Percentiles rank a stretch among this genome's conserved stretches.
Evolutionary conservation across 257 asterid genomes (phyloP).

Genomic region (Lantana camara): DNA sequence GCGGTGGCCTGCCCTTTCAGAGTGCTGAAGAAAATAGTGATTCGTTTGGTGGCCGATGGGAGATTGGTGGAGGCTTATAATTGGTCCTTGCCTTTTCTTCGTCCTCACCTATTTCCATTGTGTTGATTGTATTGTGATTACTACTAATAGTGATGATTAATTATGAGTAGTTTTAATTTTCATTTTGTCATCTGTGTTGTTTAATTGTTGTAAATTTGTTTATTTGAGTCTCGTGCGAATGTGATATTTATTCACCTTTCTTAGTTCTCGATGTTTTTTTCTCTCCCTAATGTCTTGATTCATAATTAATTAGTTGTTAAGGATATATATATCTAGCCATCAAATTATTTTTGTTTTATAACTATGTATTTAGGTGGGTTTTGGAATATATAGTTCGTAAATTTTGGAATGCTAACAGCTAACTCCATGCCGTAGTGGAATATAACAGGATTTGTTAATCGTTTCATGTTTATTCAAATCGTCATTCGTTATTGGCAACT

Average conservation of each 20-base stretch:
- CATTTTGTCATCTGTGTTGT: not conserved
- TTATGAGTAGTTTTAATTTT: not conserved
- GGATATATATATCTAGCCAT: no score
- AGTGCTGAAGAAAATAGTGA: constrained; percentile 48
- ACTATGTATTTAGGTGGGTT: no score
- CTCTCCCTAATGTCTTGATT: no score
- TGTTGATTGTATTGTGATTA: constrained; percentile 41
- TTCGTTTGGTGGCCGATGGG: constrained; percentile 48
- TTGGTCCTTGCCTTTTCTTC: constrained; percentile 64
- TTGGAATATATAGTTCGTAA: no score
- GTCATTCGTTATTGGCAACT: no score
- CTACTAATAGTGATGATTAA: not conserved
- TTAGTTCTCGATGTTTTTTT: no score
- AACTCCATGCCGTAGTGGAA: no score
- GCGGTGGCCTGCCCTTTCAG: constrained; percentile 47
- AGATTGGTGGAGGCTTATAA: constrained; percentile 50
- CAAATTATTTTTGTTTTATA: no score
- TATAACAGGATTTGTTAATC: no score
- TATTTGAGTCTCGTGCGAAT: not conserved
- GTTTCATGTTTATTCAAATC: no score
- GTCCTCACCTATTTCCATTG: constrained; percentile 59
- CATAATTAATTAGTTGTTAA: no score
- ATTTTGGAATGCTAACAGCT: no score
- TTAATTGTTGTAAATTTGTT: not conserved
- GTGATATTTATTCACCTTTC: not conserved